Percentiles rank a stretch among this genome's conserved stretches.
Conservation (phyloP, 805 yeast species). For the Suhomyces sp. region DNA sequence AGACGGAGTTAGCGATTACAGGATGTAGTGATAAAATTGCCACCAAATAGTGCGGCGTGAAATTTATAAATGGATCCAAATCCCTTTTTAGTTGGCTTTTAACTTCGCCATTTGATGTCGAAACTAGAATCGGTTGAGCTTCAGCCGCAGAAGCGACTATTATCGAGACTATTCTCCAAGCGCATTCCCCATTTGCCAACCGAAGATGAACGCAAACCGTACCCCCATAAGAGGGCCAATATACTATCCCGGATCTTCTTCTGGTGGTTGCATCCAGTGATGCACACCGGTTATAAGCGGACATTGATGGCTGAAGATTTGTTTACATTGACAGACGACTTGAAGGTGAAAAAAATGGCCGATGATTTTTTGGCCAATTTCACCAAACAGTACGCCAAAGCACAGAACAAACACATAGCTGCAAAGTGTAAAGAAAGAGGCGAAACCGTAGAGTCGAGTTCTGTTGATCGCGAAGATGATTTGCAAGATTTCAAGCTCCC, state of each 20-base stretch:
- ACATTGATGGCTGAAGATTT: constrained; percentile 66
- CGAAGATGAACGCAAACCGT: constrained; percentile 46
- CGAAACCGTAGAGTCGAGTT: constrained; percentile 17
- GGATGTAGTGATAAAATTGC: neutral
- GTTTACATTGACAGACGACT: constrained; percentile 35
- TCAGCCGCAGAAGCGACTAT: constrained; percentile 30
- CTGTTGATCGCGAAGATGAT: constrained; percentile 22
- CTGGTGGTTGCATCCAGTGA: constrained; percentile 66
- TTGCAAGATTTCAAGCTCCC: constrained; percentile 30
- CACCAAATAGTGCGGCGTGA: neutral
- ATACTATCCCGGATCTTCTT: constrained; percentile 44
- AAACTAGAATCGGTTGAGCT: neutral
- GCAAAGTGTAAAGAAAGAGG: constrained; percentile 26
- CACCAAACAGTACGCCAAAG: constrained; percentile 6
- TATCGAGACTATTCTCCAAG: constrained; percentile 33
- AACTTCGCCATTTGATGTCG: neutral
- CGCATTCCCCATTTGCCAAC: constrained; percentile 50
- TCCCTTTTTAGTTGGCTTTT: neutral
- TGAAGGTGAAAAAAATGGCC: constrained; percentile 33
- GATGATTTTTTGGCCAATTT: constrained; percentile 20
- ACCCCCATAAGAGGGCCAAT: constrained; percentile 42
- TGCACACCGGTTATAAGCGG: constrained; percentile 68
- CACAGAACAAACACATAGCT: constrained; percentile 16
- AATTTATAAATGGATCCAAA: neutral
- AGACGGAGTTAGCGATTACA: neutral